Conservation (phyloP, 2,329 filamentous ascomycete species). For the Ascochyta clinopodiicola region DNA sequence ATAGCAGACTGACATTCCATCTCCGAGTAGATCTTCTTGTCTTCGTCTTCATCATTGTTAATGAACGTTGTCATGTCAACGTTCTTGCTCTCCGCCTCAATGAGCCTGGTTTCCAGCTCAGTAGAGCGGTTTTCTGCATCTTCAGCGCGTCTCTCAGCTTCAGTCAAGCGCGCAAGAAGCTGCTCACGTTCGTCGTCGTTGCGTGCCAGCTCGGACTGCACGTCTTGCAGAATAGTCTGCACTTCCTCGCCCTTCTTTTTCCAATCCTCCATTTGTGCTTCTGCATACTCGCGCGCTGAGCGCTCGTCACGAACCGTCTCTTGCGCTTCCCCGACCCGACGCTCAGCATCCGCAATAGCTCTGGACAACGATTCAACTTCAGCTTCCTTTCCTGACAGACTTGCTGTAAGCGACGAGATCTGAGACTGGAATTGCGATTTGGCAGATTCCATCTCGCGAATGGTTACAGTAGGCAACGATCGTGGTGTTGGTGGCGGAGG, state of each 20-base stretch:
- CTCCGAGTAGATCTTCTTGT: slow-evolving; percentile 48
- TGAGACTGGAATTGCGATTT: slow-evolving; percentile 92
- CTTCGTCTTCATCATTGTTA: slow-evolving; percentile 44
- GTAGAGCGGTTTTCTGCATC: slow-evolving; percentile 77
- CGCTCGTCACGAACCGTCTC: slow-evolving; percentile 83
- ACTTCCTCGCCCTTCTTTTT: slow-evolving; percentile 85
- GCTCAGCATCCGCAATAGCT: slow-evolving; percentile 88
- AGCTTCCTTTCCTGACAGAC: slow-evolving; percentile 89
- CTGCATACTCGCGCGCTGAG: slow-evolving; percentile 71
- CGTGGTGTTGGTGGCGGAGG: slow-evolving; percentile 92
- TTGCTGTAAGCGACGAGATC: slow-evolving; percentile 92
- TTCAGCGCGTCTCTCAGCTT: slow-evolving; percentile 75
- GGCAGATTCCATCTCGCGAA: slow-evolving; percentile 88
- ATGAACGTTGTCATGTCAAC: slow-evolving; percentile 70
- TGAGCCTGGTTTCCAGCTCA: slow-evolving; percentile 63
- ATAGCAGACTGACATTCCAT: slow-evolving; percentile 68
- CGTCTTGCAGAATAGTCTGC: slow-evolving; percentile 78
- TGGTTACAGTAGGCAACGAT: slow-evolving; percentile 87
- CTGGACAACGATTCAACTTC: slow-evolving; percentile 87
- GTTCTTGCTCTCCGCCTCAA: slow-evolving; percentile 69
- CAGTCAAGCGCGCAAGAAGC: slow-evolving; percentile 74
- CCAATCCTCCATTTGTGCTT: slow-evolving; percentile 80
- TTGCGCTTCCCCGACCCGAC: slow-evolving; percentile 84
- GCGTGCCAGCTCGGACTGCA: slow-evolving; percentile 80
- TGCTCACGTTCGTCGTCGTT: slow-evolving; percentile 83